These are phyloP conservation scores for Dictyostelium capitatum DNA, from an alignment of 78 protist species.

Conservation along the genomic window DNA sequence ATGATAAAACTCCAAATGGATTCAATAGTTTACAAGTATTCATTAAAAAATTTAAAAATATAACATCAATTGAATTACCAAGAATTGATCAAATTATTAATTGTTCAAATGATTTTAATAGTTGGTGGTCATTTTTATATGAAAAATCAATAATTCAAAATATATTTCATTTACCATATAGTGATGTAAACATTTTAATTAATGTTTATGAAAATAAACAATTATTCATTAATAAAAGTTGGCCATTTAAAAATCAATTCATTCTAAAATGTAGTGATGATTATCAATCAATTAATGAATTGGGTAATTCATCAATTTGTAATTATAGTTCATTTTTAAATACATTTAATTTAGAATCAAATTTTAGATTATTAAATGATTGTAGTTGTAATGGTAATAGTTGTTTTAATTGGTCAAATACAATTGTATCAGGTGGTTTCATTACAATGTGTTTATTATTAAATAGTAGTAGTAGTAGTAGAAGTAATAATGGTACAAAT, in stretches of 20 bases:
- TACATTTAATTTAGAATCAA: constrained; percentile 1
- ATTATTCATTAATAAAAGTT: constrained; percentile 13
- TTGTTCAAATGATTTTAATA: constrained; percentile 10
- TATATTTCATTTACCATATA: constrained; percentile 32
- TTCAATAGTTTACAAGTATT: neutral
- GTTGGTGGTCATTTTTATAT: constrained; percentile 51
- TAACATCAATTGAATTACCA: neutral
- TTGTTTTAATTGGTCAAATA: constrained; percentile 48
- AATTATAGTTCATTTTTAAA: neutral
- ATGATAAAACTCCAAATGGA: constrained; percentile 57
- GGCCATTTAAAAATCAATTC: constrained; percentile 36
- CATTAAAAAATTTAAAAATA: neutral
- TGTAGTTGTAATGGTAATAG: neutral
- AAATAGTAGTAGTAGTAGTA: neutral
- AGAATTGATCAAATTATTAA: neutral
- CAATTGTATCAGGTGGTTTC: constrained; percentile 9
- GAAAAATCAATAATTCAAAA: constrained; percentile 55
- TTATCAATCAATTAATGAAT: neutral
- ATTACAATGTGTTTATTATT: constrained; percentile 18
- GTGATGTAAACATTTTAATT: neutral
- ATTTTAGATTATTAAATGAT: neutral
- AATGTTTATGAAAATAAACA: constrained; percentile 37
- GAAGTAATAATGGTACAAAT: no score
- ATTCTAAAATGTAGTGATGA: neutral
- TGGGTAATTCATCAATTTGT: constrained; percentile 24